A percentile compares a stretch with the other conserved stretches of the same genome.
phyloP scores from a whole-genome alignment of 129 eudicot species.

The Centrapalus pauciflorus region DNA sequence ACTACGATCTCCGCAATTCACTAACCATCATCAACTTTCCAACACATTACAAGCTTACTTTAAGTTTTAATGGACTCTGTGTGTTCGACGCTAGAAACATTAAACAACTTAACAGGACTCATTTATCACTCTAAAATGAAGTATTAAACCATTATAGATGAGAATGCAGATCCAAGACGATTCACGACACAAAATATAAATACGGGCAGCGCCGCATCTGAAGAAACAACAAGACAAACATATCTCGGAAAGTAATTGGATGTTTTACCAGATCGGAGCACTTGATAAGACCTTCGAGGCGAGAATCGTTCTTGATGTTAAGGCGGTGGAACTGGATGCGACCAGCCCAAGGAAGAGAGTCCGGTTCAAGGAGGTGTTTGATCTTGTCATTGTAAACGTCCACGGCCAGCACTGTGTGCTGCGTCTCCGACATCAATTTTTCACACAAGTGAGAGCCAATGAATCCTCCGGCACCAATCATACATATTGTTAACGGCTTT shows the following conservation, averaged over 20 bases:
- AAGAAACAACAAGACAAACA: no score
- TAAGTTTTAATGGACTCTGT: neutral
- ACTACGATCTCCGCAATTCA: neutral
- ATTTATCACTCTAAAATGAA: neutral
- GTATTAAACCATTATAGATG: neutral
- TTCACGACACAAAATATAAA: neutral
- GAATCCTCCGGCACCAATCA: constrained; percentile 99
- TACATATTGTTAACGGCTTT: constrained; percentile 74
- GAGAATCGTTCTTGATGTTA: constrained; percentile 91
- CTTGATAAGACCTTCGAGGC: constrained; percentile 94
- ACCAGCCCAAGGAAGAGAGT: constrained; percentile 58
- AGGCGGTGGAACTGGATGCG: constrained; percentile 92
- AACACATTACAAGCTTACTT: no score
- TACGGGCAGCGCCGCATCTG: no score
- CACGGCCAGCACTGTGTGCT: constrained; percentile 79
- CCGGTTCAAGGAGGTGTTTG: constrained; percentile 89
- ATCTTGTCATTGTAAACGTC: constrained; percentile 94
- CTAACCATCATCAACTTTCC: neutral
- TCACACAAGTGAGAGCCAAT: constrained; percentile 97
- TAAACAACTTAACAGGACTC: neutral
- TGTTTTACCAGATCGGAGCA: constrained; percentile 85
- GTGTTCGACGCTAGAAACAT: neutral
- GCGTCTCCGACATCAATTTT: constrained; percentile 75
- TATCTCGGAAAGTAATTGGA: neutral
- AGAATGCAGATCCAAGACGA: constrained; percentile 14